These are phyloP conservation scores for Mycena albidolilacea DNA, from an alignment of 768 basidiomycete genomes.

Conservation along the genomic window DNA sequence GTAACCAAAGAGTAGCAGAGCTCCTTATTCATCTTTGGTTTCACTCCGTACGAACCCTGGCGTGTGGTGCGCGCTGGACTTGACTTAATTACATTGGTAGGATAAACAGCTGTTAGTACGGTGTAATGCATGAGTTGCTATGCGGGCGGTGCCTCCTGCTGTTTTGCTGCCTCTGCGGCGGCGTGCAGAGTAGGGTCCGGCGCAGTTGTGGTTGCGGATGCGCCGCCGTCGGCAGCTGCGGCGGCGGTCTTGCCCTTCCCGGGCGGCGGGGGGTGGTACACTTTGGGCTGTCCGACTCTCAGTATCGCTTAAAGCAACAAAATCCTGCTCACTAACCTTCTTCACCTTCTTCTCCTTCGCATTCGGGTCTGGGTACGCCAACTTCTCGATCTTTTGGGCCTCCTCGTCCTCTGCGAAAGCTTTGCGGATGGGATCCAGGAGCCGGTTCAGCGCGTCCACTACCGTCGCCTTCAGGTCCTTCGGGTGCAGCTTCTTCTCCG, in stretches of 20 bases:
- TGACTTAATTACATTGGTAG: background rate
- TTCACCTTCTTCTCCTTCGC: slow-evolving; percentile 76
- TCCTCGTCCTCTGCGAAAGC: slow-evolving; percentile 84
- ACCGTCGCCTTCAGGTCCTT: slow-evolving; percentile 90
- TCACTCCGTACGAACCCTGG: too few species aligned
- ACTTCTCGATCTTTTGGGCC: slow-evolving; percentile 81
- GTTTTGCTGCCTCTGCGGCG: slow-evolving; percentile 22
- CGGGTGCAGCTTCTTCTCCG: slow-evolving; percentile 85
- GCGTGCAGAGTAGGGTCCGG: slow-evolving; percentile 1
- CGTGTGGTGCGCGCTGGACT: too few species aligned
- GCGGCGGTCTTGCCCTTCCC: slow-evolving; percentile 78
- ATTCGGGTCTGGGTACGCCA: slow-evolving; percentile 89
- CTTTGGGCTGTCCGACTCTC: slow-evolving; percentile 69
- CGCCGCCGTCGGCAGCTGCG: slow-evolving; percentile 42
- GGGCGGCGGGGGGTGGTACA: slow-evolving; percentile 87
- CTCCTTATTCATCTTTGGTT: too few species aligned
- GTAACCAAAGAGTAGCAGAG: too few species aligned
- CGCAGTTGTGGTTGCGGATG: background rate
- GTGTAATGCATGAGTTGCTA: slow-evolving; percentile 26
- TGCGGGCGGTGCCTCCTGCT: slow-evolving; percentile 13
- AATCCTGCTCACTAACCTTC: slow-evolving; percentile 56
- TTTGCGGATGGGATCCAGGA: slow-evolving; percentile 87
- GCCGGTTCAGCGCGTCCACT: slow-evolving; percentile 75
- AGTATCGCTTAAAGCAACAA: background rate
- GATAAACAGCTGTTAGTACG: background rate